phyloP scores from a whole-genome alignment of 495 filamentous ascomycete species.

The Tuber melanosporum region DNA sequence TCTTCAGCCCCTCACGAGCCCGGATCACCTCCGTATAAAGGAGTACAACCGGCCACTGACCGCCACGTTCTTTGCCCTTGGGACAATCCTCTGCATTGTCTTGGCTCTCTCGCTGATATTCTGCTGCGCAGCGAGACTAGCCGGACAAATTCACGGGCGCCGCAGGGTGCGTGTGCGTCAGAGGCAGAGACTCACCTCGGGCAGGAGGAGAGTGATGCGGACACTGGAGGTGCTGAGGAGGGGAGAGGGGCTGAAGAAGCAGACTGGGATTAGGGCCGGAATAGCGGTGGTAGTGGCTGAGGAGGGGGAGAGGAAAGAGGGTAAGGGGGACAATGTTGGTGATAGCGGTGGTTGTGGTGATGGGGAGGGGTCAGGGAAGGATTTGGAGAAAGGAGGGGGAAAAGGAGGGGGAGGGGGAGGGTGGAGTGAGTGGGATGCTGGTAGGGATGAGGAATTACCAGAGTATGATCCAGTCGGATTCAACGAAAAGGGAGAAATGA shows the following conservation, averaged over 20 bases:
- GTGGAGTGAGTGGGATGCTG: neutral
- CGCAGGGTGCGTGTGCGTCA: neutral
- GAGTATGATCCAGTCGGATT: neutral
- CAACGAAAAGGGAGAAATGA: neutral
- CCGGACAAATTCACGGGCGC: neutral
- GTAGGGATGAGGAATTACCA: neutral
- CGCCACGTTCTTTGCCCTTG: neutral
- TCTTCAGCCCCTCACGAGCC: neutral
- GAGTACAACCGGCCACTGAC: neutral
- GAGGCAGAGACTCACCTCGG: neutral
- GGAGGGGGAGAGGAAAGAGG: slow-evolving; percentile 10
- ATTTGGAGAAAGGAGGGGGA: neutral
- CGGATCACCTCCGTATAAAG: neutral
- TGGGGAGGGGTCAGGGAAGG: slow-evolving; percentile 13
- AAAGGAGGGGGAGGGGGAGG: neutral
- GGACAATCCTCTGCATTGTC: neutral
- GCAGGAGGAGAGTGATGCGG: slow-evolving; percentile 6
- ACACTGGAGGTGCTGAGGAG: slow-evolving; percentile 15
- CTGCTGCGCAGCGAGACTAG: neutral
- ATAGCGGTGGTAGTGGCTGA: slow-evolving; percentile 6
- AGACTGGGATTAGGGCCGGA: neutral
- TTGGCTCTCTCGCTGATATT: neutral
- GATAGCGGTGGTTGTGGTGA: slow-evolving; percentile 4
- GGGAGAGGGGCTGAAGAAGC: neutral
- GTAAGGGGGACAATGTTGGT: neutral